Conservation (phyloP, 306 rosid species). For the Sesbania bispinosa region DNA sequence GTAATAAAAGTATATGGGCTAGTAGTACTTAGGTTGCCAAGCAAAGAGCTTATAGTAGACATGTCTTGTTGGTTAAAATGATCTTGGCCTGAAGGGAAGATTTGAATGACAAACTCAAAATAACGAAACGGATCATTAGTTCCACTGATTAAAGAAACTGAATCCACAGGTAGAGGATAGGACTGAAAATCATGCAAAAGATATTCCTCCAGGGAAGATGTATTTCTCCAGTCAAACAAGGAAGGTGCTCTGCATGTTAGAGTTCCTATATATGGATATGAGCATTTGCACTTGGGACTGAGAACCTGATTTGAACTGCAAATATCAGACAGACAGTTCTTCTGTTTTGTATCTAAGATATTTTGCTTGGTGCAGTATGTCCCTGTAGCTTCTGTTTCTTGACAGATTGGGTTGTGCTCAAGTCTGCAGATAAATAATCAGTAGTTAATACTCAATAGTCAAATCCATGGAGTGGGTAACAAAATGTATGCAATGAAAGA, state of each 20-base stretch:
- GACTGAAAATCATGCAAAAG: not conserved
- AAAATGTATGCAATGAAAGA: not conserved
- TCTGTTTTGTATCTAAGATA: not conserved
- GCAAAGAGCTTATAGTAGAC: constrained; percentile 20
- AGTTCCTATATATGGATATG: constrained; percentile 45
- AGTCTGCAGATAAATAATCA: constrained; percentile 33
- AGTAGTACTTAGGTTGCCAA: constrained; percentile 34
- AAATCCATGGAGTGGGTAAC: too few species aligned
- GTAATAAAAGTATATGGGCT: constrained; percentile 32
- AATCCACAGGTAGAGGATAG: constrained; percentile 30
- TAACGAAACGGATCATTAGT: not conserved
- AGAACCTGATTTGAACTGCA: constrained; percentile 29
- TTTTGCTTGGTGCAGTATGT: constrained; percentile 27
- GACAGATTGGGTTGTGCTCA: constrained; percentile 40
- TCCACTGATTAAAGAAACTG: constrained; percentile 24
- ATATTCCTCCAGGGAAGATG: not conserved
- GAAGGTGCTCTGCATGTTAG: constrained; percentile 43
- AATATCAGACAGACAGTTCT: constrained; percentile 4
- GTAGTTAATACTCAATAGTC: not conserved
- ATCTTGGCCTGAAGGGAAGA: constrained; percentile 44
- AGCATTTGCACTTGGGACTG: constrained; percentile 59
- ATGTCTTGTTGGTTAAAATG: constrained; percentile 29
- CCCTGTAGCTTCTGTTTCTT: not conserved
- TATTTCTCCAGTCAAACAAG: constrained; percentile 23
- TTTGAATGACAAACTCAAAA: constrained; percentile 13